A percentile compares a stretch with the other conserved stretches of the same genome.
Conservation (phyloP, 768 basidiomycete genomes). For the Favolaschia claudopus region DNA sequence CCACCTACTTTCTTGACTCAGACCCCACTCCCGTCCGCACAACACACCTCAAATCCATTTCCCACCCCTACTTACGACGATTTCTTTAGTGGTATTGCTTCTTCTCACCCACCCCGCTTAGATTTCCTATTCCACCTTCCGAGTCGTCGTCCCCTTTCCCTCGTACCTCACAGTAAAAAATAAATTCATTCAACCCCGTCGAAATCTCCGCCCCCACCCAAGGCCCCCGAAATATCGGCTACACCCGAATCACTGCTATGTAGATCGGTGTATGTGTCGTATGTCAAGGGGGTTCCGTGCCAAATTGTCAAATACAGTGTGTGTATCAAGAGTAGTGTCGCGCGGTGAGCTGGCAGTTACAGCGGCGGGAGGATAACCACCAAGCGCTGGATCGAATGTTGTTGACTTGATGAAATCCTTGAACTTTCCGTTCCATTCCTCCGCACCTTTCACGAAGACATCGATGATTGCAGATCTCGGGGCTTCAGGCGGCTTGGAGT, state of each 20-base stretch:
- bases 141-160: too few species aligned
- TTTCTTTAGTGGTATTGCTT: background rate
- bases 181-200: background rate
- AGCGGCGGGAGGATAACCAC: slow-evolving; percentile 23
- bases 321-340: slow-evolving; percentile 17
- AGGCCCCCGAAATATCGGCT: background rate
- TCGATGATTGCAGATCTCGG: slow-evolving; percentile 25
- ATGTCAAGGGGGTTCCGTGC: slow-evolving; percentile 14
- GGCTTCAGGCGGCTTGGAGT: background rate
- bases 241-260: slow-evolving; percentile 8
- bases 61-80: background rate
- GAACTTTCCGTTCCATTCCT: slow-evolving; percentile 31
- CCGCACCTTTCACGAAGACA: slow-evolving; percentile 22
- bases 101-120: background rate
- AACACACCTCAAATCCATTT: background rate
- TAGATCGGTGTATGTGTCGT: slow-evolving; percentile 21
- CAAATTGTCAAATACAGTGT: slow-evolving; percentile 25
- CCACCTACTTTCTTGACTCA: too few species aligned
- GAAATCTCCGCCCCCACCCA: slow-evolving; percentile 27
- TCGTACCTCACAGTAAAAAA: background rate
- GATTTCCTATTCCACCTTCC: background rate
- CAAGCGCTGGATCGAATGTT: slow-evolving; percentile 30
- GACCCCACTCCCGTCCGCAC: too few species aligned
- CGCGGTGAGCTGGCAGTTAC: background rate
- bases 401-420: slow-evolving; percentile 27